phyloP scores from a whole-genome alignment of 495 filamentous ascomycete genomes.

The Penicillium simplicissimum region DNA sequence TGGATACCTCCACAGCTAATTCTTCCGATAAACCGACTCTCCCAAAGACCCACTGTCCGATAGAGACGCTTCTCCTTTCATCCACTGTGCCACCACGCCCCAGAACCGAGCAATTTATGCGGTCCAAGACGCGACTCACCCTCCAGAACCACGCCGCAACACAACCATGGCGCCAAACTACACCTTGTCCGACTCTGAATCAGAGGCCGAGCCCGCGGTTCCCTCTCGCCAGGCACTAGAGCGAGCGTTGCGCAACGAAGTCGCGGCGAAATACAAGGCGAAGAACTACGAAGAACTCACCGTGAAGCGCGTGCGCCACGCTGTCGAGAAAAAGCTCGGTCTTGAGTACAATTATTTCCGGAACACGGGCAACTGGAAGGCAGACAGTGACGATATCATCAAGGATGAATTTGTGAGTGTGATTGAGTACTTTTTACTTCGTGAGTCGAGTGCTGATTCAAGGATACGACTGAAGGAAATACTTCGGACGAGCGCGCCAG shows the following conservation, averaged over 20 bases:
- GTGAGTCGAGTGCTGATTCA: constrained; percentile 10
- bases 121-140: constrained; percentile 1
- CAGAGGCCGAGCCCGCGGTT: constrained; percentile 22
- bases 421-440: neutral
- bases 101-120: neutral
- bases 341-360: constrained; percentile 74
- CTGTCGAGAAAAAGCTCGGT: constrained; percentile 62
- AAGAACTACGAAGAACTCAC: constrained; percentile 67
- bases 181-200: constrained; percentile 40
- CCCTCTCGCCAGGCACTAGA: constrained; percentile 48
- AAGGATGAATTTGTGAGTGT: constrained; percentile 64
- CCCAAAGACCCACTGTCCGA: neutral
- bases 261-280: constrained; percentile 56
- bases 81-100: neutral
- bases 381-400: constrained; percentile 74
- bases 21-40: neutral
- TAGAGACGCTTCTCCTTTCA: neutral
- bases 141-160: neutral
- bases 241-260: constrained; percentile 58
- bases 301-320: constrained; percentile 69
- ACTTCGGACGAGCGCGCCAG: constrained; percentile 34
- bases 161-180: constrained; percentile 37
- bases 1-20: neutral
- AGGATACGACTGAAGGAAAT: constrained; percentile 21
- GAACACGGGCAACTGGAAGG: constrained; percentile 66